Base-by-base conservation (phyloP, 2,329 filamentous ascomycete species). In the Tolypocladium cylindrosporum region DNA sequence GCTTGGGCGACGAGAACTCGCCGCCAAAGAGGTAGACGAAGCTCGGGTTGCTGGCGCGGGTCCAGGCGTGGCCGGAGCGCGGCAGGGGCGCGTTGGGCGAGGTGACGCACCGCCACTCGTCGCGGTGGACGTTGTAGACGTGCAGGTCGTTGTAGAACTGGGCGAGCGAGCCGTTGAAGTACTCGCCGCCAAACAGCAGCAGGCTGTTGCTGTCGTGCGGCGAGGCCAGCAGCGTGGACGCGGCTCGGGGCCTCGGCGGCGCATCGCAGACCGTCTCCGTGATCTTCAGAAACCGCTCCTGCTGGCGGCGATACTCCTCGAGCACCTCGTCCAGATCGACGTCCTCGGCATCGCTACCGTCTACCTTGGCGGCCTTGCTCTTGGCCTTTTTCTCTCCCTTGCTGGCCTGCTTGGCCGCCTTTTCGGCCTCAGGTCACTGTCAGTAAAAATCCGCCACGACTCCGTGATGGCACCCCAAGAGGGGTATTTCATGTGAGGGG, bases 1-100 rank as follows among this genome's bases (percentile, higher is more conserved):
- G 94, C 71, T 97, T 97, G 2, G 94, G 94, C 36, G 88, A 93
- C 59, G 90, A 95, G 72, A 99, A 99, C 74, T 99, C 94, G 61
- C 93, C 94, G 62, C 94, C 94, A 68, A 97, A 97, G 19, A 99
- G 77, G 71, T 96, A 99, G 56, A 97, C 83, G 40, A 89, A 86
- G 61, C 88, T 89, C 19, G 87, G 79, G 72, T 97, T 96, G 54
- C 89, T 90, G 58, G 90, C 91, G 59, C 91, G 84, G 67, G 90
- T 95, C 91, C 92, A 97, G 19, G 94, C 93, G 79, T 97, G 94
- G 2, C 94, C 94, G 60, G 88, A 93, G 60, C 94, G 82, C 14
- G 94, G 94, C 41, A 97, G 79, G 1, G 94, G 94, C 14, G 89
- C 89, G 72, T 99, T 99, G 4, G 92, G 92, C 61, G 87, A 91